Conservation (phyloP, 2,329 filamentous ascomycete species). For the Fusarium staphyleae region DNA sequence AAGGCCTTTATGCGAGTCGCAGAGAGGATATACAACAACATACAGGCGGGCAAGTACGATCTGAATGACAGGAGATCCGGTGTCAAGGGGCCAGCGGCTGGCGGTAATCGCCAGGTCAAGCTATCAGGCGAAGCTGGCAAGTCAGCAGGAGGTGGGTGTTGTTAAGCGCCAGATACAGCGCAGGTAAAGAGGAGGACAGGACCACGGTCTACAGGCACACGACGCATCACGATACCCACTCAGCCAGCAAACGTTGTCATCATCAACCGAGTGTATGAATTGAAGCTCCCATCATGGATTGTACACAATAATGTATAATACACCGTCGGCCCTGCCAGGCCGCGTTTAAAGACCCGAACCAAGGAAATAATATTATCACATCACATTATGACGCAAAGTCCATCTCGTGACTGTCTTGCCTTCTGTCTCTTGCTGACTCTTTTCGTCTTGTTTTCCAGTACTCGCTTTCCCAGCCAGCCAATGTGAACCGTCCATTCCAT, state of each 20-base stretch:
- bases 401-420: slow-evolving; percentile 32
- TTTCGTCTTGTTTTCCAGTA: slow-evolving; percentile 27
- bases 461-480: slow-evolving; percentile 34
- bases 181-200: slow-evolving; percentile 18
- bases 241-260: slow-evolving; percentile 36
- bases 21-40: slow-evolving; percentile 95
- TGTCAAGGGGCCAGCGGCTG: slow-evolving; percentile 75
- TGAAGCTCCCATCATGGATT: slow-evolving; percentile 38
- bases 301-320: slow-evolving; percentile 47
- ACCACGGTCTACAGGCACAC: slow-evolving; percentile 30
- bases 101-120: slow-evolving; percentile 56
- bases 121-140: slow-evolving; percentile 53
- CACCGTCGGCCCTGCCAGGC: slow-evolving; percentile 33
- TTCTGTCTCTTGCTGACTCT: slow-evolving; percentile 30
- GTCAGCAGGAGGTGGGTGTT: slow-evolving; percentile 55
- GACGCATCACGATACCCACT: slow-evolving; percentile 45
- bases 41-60: slow-evolving; percentile 93
- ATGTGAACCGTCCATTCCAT: slow-evolving; percentile 31
- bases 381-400: slow-evolving; percentile 43
- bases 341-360: slow-evolving; percentile 18
- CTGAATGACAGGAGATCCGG: slow-evolving; percentile 91
- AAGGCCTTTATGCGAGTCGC: slow-evolving; percentile 91
- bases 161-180: slow-evolving; percentile 46
- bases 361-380: slow-evolving; percentile 36
- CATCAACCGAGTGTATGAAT: slow-evolving; percentile 38